These are phyloP conservation scores for Saccharomyces uvarum DNA, from an alignment of 1,139 yeast genomes.

Conservation along the genomic window DNA sequence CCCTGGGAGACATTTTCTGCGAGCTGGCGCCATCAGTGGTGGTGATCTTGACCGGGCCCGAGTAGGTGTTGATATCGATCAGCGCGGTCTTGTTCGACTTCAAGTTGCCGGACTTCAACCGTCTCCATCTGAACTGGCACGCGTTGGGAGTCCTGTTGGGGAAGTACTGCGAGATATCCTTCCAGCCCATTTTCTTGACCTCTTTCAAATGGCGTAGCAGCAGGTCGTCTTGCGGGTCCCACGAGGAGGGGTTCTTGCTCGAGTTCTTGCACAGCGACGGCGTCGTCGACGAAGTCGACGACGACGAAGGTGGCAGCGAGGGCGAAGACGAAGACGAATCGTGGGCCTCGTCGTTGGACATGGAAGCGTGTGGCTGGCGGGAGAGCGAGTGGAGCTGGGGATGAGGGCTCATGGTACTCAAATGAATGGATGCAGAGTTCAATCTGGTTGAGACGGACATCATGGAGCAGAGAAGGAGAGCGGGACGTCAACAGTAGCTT, in stretches of 20 bases:
- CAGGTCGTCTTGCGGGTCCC: slow-evolving; percentile 71
- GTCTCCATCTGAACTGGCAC: slow-evolving; percentile 73
- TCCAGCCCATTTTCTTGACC: slow-evolving; percentile 67
- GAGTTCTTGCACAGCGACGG: slow-evolving; percentile 5
- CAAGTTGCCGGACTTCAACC: slow-evolving; percentile 56
- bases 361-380: slow-evolving; percentile 5
- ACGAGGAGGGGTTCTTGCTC: slow-evolving; percentile 51
- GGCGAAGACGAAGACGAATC: neutral
- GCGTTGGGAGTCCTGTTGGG: slow-evolving; percentile 68
- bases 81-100: slow-evolving; percentile 44
- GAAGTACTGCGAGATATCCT: slow-evolving; percentile 63
- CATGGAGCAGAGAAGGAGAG: slow-evolving; percentile 5
- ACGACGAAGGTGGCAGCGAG: slow-evolving; percentile 1
- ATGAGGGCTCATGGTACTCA: slow-evolving; percentile 10
- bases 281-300: slow-evolving; percentile 4
- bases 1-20: neutral
- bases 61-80: slow-evolving; percentile 20
- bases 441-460: slow-evolving; percentile 11
- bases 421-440: slow-evolving; percentile 9
- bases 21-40: neutral
- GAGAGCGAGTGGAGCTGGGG: slow-evolving; percentile 14
- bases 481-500: neutral
- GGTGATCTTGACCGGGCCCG: slow-evolving; percentile 12
- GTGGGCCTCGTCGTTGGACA: neutral
- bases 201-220: slow-evolving; percentile 63